Evolutionary conservation across 1,284 basidiomycete genomes (phyloP).

Genomic region (Schizophyllum amplum): DNA sequence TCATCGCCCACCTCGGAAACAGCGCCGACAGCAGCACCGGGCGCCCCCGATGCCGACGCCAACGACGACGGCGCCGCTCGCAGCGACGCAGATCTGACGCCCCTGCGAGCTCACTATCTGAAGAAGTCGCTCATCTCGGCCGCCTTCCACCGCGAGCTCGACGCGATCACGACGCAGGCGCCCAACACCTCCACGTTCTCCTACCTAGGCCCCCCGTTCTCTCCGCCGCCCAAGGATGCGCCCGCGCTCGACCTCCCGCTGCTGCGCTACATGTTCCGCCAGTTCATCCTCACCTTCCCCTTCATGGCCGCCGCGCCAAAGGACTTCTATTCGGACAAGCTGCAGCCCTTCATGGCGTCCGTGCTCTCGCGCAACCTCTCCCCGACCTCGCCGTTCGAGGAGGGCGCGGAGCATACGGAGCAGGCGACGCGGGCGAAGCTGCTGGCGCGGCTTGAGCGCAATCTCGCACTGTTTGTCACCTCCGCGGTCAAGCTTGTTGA

Average conservation of each 20-base stretch:
- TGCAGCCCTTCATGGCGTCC: constrained; percentile 86
- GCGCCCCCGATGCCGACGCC: constrained; percentile 7
- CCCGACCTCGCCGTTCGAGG: constrained; percentile 55
- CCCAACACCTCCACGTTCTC: constrained; percentile 66
- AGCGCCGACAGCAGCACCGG: not conserved
- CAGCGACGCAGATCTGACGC: constrained; percentile 39
- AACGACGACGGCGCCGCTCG: constrained; percentile 1
- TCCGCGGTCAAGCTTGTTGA: constrained; percentile 78
- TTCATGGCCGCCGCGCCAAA: constrained; percentile 83
- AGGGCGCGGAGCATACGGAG: constrained; percentile 42
- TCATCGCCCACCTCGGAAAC: not conserved
- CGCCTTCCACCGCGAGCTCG: constrained; percentile 74
- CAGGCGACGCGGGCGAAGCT: constrained; percentile 52
- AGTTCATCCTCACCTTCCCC: constrained; percentile 89
- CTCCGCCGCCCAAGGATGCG: constrained; percentile 57
- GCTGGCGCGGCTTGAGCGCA: constrained; percentile 73
- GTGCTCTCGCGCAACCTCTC: constrained; percentile 73
- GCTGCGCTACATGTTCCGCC: constrained; percentile 80
- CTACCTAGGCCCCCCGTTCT: constrained; percentile 82
- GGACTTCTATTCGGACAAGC: constrained; percentile 85
- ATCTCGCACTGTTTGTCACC: constrained; percentile 72
- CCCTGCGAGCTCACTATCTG: constrained; percentile 88
- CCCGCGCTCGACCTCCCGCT: constrained; percentile 73
- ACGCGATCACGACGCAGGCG: constrained; percentile 52
- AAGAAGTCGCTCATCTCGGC: constrained; percentile 91